These are phyloP conservation scores for Stephania japonica DNA, from an alignment of 164 flowering plant species.

Conservation along the genomic window DNA sequence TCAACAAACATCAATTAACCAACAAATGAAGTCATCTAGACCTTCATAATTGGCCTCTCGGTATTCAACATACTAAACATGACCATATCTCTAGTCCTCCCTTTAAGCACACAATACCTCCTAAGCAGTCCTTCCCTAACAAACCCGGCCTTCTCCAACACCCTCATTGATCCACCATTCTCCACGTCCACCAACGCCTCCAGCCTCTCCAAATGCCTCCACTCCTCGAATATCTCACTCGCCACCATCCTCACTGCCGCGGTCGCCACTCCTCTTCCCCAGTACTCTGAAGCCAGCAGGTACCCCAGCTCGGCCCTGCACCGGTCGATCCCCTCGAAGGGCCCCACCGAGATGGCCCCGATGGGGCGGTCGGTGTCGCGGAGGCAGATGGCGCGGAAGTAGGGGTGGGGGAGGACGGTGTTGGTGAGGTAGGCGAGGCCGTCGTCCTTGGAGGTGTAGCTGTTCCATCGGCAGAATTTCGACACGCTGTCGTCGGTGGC, in stretches of 20 bases:
- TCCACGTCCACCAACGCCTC: slow-evolving; percentile 64
- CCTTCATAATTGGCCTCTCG: slow-evolving; percentile 17
- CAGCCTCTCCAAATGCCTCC: slow-evolving; percentile 58
- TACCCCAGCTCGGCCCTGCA: slow-evolving; percentile 63
- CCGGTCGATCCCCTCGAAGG: slow-evolving; percentile 19
- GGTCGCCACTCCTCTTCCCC: slow-evolving; percentile 72
- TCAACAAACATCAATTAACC: not conserved
- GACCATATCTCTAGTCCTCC: slow-evolving; percentile 42
- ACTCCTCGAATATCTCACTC: slow-evolving; percentile 37
- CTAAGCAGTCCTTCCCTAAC: slow-evolving; percentile 33
- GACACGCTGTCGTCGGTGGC: slow-evolving; percentile 31
- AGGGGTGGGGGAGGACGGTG: slow-evolving; percentile 39
- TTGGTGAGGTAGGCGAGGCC: slow-evolving; percentile 30
- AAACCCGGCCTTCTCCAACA: slow-evolving; percentile 60
- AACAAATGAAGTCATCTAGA: too few relatives aligned
- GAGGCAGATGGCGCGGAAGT: slow-evolving; percentile 58
- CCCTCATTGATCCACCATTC: slow-evolving; percentile 54
- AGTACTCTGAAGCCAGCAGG: slow-evolving; percentile 42
- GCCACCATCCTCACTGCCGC: slow-evolving; percentile 54
- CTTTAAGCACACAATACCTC: slow-evolving; percentile 33
- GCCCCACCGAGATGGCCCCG: slow-evolving; percentile 38
- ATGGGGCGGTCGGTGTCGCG: slow-evolving; percentile 35
- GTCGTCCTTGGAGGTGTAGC: slow-evolving; percentile 39
- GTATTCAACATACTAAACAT: slow-evolving; percentile 46
- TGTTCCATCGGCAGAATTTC: slow-evolving; percentile 33